phyloP scores from a whole-genome alignment of 2,329 filamentous ascomycete species.

The Cytospora leucostoma region DNA sequence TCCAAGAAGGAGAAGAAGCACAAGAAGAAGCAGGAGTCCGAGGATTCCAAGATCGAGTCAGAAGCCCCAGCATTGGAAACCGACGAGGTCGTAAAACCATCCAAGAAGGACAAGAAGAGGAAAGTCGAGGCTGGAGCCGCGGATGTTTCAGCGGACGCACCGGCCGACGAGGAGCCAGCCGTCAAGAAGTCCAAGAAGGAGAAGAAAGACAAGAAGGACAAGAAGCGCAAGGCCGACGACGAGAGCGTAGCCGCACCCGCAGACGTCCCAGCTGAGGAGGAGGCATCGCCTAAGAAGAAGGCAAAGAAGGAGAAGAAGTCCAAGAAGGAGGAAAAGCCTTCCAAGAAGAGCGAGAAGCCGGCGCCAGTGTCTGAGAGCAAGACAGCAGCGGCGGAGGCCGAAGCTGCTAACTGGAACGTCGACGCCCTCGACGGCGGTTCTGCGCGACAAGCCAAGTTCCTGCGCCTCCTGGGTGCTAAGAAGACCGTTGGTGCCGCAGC shows the following conservation, averaged over 20 bases:
- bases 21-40: constrained; percentile 31
- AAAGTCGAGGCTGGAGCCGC: constrained; percentile 26
- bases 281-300: constrained; percentile 40
- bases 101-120: constrained; percentile 28
- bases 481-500: constrained; percentile 40
- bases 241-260: constrained; percentile 17
- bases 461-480: constrained; percentile 57
- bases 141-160: constrained; percentile 16
- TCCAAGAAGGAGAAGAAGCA: constrained; percentile 30
- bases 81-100: constrained; percentile 30
- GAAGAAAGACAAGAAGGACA: constrained; percentile 30
- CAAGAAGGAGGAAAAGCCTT: constrained; percentile 35
- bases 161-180: constrained; percentile 28
- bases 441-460: constrained; percentile 56
- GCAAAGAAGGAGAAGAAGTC: constrained; percentile 41
- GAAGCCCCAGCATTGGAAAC: constrained; percentile 28
- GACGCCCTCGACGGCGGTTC: constrained; percentile 52
- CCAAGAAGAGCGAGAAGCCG: constrained; percentile 28
- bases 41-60: constrained; percentile 32
- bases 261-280: constrained; percentile 25
- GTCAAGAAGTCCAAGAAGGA: constrained; percentile 31
- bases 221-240: constrained; percentile 25
- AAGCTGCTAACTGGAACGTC: constrained; percentile 55
- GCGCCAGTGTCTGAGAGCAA: constrained; percentile 25
- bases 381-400: constrained; percentile 30